Evolutionary conservation across 2,329 filamentous ascomycete species (phyloP), one percentile per base, ranked within the genome.

Genomic region (Biscogniauxia mediterranea): DNA sequence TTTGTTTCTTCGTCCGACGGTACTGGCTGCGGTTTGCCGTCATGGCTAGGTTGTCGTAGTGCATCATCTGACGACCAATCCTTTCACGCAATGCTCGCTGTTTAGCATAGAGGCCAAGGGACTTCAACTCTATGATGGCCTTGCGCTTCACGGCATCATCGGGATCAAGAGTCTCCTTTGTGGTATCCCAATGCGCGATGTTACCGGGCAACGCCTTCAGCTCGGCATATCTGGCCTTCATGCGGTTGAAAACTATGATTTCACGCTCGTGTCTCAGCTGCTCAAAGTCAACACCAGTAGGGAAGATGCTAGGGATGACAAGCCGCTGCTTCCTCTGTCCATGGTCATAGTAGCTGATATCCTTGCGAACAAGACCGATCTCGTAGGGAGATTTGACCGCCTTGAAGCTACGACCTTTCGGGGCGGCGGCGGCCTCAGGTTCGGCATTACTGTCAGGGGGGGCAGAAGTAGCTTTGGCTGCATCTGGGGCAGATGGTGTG

Each of bases 1-100:
- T 96, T 77, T 97, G 94, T 81, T 97, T 98, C 89, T 99, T 99
- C 81, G 95, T 90, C 56, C 95, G 89, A 42, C 95, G 90, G 76
- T 97, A 97, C 71, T 89, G 86, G 57, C 91, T 89, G 56, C 95
- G 89, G 74, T 99, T 99, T 0, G 93, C 94, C 1, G 94, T 97
- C 91, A 97, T 97, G 52, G 93, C 94, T 26, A 98, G 85, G 70
- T 97, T 98, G 73, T 98, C 93, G 62, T 94, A 96, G 71, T 96
- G 89, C 74, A 97, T 89, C 89, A 99, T 96, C 73, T 96, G 91
- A 57, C 91, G 88, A 58, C 92, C 91, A 65, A 99, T 89, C 74
- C 90, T 90, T 69, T 95, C 91, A 60, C 96, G 89, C 69, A 99
- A 81, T 9, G 89, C 85, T 55, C 91, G 88, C 75, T 99, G 95